Conservation (phyloP, 1,139 yeast species). For the Candida tropicalis region DNA sequence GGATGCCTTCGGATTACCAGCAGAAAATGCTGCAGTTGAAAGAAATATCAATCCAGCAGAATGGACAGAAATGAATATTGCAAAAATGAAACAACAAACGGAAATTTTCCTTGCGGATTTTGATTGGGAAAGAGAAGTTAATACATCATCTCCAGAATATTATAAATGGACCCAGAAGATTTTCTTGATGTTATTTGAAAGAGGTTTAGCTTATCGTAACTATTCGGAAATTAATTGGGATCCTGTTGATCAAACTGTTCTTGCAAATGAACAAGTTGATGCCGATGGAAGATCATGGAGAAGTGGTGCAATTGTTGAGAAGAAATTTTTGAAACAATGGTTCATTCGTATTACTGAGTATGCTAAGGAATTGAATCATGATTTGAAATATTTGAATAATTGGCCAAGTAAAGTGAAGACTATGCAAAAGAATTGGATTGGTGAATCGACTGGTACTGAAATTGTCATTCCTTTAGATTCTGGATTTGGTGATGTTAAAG, state of each 20-base stretch:
- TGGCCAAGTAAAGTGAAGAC: constrained; percentile 92
- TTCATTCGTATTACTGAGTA: constrained; percentile 84
- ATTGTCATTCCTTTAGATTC: constrained; percentile 44
- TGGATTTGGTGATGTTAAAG: constrained; percentile 35
- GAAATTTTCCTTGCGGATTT: constrained; percentile 77
- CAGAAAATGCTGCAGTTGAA: constrained; percentile 96
- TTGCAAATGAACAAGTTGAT: constrained; percentile 97
- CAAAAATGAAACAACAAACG: constrained; percentile 85
- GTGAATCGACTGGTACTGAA: constrained; percentile 81
- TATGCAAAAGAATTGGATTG: constrained; percentile 96
- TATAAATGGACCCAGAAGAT: constrained; percentile 92
- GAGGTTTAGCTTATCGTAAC: constrained; percentile 81
- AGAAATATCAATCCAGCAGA: constrained; percentile 72
- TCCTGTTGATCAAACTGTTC: constrained; percentile 89
- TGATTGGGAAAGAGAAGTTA: constrained; percentile 90
- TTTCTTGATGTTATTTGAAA: constrained; percentile 68
- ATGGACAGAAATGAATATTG: constrained; percentile 82
- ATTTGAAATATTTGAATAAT: constrained; percentile 56
- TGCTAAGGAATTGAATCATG: constrained; percentile 66
- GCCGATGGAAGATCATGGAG: constrained; percentile 91
- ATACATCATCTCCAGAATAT: constrained; percentile 87
- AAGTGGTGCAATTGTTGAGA: constrained; percentile 93
- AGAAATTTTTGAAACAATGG: constrained; percentile 83
- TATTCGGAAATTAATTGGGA: constrained; percentile 97
- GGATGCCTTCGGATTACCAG: constrained; percentile 98